Evolutionary conservation across 2,329 filamentous ascomycete genomes (phyloP).

Genomic region (Aspergillus japonicus): DNA sequence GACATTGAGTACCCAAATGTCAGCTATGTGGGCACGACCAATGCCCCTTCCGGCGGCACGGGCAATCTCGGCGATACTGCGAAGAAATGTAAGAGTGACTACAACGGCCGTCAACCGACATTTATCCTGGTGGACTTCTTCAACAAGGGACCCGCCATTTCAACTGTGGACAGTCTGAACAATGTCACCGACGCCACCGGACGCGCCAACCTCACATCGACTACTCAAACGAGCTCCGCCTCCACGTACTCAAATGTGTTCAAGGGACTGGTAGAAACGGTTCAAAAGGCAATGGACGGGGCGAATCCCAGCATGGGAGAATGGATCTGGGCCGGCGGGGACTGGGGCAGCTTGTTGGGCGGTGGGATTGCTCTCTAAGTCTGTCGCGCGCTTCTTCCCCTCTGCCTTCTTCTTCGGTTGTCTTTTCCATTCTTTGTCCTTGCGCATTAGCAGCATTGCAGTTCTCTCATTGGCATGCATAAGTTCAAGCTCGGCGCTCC

Average conservation of each 20-base stretch:
- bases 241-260: slow-evolving; percentile 37
- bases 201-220: slow-evolving; percentile 36
- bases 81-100: slow-evolving; percentile 55
- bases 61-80: slow-evolving; percentile 55
- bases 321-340: slow-evolving; percentile 47
- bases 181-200: slow-evolving; percentile 49
- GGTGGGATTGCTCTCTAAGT: slow-evolving; percentile 39
- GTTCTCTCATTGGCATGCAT: background rate
- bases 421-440: background rate
- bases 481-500: slow-evolving; percentile 5
- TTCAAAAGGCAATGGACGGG: slow-evolving; percentile 37
- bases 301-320: slow-evolving; percentile 40
- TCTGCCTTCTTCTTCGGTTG: background rate
- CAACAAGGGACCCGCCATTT: slow-evolving; percentile 68
- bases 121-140: slow-evolving; percentile 81
- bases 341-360: slow-evolving; percentile 41
- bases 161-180: slow-evolving; percentile 69
- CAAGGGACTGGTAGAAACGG: slow-evolving; percentile 39
- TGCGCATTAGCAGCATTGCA: background rate
- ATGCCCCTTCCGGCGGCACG: slow-evolving; percentile 57
- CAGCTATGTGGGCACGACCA: slow-evolving; percentile 62
- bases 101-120: slow-evolving; percentile 60
- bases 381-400: background rate
- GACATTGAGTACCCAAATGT: slow-evolving; percentile 62
- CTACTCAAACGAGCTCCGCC: slow-evolving; percentile 25